Evolutionary conservation across 2,329 filamentous ascomycete species (phyloP).

Genomic region (Colletotrichum gigasporum): DNA sequence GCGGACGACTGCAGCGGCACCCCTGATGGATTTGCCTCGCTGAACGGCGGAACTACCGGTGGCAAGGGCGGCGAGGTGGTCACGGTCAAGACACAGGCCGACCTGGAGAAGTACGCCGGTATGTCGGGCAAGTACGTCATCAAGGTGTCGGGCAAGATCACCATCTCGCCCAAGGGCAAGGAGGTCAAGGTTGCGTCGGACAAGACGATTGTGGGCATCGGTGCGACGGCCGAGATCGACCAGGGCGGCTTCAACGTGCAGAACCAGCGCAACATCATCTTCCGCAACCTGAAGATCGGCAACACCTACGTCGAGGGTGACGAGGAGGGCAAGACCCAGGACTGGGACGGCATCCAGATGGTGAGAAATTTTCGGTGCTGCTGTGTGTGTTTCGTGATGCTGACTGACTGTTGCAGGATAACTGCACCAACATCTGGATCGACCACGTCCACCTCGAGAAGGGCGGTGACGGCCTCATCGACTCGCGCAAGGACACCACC

Average conservation of each 20-base stretch:
- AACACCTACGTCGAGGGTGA: conserved; percentile 26
- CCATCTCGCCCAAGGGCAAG: conserved; percentile 34
- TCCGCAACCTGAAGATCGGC: conserved; percentile 36
- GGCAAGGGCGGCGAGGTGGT: conserved; percentile 35
- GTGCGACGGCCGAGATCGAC: conserved; percentile 35
- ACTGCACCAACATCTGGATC: conserved; percentile 38
- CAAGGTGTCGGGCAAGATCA: conserved; percentile 36
- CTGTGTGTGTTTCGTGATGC: too few species aligned
- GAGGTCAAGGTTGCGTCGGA: conserved; percentile 33
- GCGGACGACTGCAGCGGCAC: conserved; percentile 22
- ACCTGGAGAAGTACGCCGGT: conserved; percentile 35
- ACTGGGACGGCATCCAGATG: conserved; percentile 38
- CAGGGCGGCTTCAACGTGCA: conserved; percentile 35
- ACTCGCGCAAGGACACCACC: conserved; percentile 38
- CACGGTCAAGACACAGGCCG: conserved; percentile 33
- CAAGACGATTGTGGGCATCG: conserved; percentile 39
- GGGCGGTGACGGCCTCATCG: conserved; percentile 37
- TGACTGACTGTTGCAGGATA: background rate
- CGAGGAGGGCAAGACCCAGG: conserved; percentile 37
- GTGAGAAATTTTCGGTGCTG: too few species aligned
- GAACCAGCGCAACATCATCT: conserved; percentile 35
- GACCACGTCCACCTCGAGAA: conserved; percentile 37
- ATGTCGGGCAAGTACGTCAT: conserved; percentile 35
- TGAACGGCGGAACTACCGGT: conserved; percentile 37
- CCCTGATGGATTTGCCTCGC: conserved; percentile 35